Conservation (phyloP, 2,329 filamentous ascomycete species). For the Alternaria alternata region DNA sequence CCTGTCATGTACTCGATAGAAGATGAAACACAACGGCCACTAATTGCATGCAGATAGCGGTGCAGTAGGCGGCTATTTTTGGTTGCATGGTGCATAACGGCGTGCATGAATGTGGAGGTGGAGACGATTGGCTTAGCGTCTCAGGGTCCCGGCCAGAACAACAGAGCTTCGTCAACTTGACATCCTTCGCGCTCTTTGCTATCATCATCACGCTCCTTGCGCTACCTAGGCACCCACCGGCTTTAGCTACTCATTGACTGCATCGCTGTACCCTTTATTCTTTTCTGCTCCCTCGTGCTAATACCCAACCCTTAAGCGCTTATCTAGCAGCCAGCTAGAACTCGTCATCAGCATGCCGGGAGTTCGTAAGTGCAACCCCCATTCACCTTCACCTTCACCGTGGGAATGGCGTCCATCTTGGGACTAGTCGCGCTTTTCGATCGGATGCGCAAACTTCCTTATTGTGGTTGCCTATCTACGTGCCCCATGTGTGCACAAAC, state of each 20-base stretch:
- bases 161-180: conserved; percentile 24
- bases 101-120: conserved; percentile 27
- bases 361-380: conserved; percentile 47
- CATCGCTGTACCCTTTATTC: conserved; percentile 5
- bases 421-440: background rate
- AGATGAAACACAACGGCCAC: conserved; percentile 27
- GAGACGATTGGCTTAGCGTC: conserved; percentile 25
- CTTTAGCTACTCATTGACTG: conserved; percentile 1
- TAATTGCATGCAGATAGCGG: conserved; percentile 9
- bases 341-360: conserved; percentile 45
- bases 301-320: background rate
- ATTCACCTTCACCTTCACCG: conserved; percentile 11
- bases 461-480: background rate
- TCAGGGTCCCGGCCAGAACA: conserved; percentile 13
- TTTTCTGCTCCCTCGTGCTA: background rate
- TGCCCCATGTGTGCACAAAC: background rate
- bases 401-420: background rate
- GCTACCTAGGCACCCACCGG: background rate
- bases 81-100: conserved; percentile 20
- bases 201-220: conserved; percentile 8
- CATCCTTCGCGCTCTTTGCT: conserved; percentile 17
- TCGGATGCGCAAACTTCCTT: background rate
- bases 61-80: conserved; percentile 31
- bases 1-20: background rate
- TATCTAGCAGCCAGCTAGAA: background rate